Percentiles rank a stretch among this genome's conserved stretches.
Conservation (phyloP, 768 basidiomycete genomes). For the Kwoniella dejecticola region DNA sequence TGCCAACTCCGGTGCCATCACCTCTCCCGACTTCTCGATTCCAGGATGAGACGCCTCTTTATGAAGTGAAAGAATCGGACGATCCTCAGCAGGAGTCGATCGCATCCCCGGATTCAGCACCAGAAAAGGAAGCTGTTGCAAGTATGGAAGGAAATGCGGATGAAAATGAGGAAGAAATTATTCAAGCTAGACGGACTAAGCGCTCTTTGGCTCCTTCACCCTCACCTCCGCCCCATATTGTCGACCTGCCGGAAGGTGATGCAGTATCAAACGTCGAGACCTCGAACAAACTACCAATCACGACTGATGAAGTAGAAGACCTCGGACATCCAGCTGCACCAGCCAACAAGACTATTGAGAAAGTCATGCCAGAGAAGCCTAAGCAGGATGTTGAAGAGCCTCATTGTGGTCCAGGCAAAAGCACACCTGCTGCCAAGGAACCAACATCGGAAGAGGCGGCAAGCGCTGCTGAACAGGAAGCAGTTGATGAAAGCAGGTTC, state of each 20-base stretch:
- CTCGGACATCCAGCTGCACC: no score
- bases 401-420: no score
- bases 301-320: not conserved
- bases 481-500: no score
- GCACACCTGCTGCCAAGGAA: no score
- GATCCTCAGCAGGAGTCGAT: not conserved
- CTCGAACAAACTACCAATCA: not conserved
- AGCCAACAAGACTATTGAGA: no score
- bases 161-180: not conserved
- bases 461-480: no score
- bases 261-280: not conserved
- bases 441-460: no score
- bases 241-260: not conserved
- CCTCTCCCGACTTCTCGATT: not conserved
- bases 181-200: conserved; percentile 9
- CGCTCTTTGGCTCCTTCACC: conserved; percentile 33
- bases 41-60: no score
- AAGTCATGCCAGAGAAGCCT: no score
- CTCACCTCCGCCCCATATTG: conserved; percentile 3
- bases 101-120: not conserved
- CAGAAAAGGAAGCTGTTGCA: no score
- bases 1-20: not conserved
- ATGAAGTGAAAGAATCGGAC: not conserved
- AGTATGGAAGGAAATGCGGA: no score
- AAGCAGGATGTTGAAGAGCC: no score